Evolutionary conservation across 495 filamentous ascomycete species (phyloP), one percentile per base, ranked within the genome.

Genomic region (Zalerion maritima): DNA sequence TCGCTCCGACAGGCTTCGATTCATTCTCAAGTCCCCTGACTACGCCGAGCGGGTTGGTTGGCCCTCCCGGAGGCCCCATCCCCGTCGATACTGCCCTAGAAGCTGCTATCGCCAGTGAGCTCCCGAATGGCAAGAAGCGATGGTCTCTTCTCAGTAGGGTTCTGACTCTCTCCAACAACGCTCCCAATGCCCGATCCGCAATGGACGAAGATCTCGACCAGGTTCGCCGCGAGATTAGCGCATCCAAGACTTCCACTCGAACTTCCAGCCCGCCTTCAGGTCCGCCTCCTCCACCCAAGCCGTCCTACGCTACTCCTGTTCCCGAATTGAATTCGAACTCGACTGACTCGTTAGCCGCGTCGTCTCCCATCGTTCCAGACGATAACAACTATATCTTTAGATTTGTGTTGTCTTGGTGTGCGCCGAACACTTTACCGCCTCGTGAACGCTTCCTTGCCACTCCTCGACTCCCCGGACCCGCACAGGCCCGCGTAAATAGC

Each of bases 381-480:
- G 58, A 49, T 13, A 29, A 46, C 12, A 52, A 54, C 13, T 62
- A 46, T 24, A 41, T 57, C 24, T 66, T 66, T 38, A 60, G 57
- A 19, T 66, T 66, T 28, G 47, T 52, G 2, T 44, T 66, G 18
- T 44, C 45, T 16, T 34, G 50, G 43, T 47, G 47, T 15, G 29
- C 29, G 32, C 40, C 36, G 6, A 38, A 44, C 22, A 44, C 41
- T 3, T 36, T 43, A 28, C 41, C 54, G 7, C 40, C 50, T 1
- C 47, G 49, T 5, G 48, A 62, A 29, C 47, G 54, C 10, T 45
- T 59, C 32, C 64, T 94, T 4, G 67, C 61, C 29, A 67, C 78
- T 5, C 85, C 89, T 0, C 69, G 78, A 18, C 65, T 96, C 2
- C 87, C 89, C 2, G 64, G 69, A 2, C 68, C 77, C 3, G 75